phyloP scores from a whole-genome alignment of 2,329 filamentous ascomycete genomes.

The Arthroderma sp. region DNA sequence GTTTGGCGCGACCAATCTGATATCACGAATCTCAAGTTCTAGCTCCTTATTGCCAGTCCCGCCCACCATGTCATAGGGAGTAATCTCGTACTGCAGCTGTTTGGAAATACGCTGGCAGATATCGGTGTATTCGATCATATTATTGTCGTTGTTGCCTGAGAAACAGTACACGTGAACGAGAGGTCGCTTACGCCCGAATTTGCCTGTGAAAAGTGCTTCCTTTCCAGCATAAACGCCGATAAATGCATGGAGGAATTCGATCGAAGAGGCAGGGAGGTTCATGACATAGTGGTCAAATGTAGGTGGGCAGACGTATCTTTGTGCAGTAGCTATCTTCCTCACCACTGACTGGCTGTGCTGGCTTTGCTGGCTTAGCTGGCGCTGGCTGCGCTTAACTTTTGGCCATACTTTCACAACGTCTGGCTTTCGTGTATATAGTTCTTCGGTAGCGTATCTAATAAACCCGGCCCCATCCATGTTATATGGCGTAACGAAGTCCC shows the following conservation, averaged over 20 bases:
- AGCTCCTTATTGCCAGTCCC: conserved; percentile 47
- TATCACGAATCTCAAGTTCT: conserved; percentile 48
- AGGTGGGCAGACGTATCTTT: conserved; percentile 42
- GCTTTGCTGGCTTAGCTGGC: no score
- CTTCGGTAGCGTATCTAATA: conserved; percentile 57
- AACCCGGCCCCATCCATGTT: conserved; percentile 74
- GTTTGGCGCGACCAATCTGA: conserved; percentile 79
- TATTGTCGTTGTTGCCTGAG: conserved; percentile 66
- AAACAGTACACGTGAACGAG: conserved; percentile 94
- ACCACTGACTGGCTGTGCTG: conserved; percentile 16
- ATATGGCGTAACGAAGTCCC: conserved; percentile 61
- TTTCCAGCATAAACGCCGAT: conserved; percentile 67
- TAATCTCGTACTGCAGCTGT: conserved; percentile 49
- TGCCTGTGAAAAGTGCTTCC: conserved; percentile 52
- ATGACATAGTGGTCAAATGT: conserved; percentile 92
- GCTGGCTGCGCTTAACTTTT: conserved; percentile 28
- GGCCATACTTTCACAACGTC: conserved; percentile 43
- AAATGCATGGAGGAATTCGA: conserved; percentile 68
- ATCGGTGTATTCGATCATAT: conserved; percentile 46
- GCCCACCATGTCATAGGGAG: conserved; percentile 39
- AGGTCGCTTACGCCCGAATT: conserved; percentile 53
- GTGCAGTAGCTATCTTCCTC: conserved; percentile 21
- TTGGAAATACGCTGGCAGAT: conserved; percentile 56
- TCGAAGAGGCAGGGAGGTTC: conserved; percentile 86
- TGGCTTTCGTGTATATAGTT: conserved; percentile 37